phyloP scores from a whole-genome alignment of 768 basidiomycete genomes.

The Fibroporia radiculosa region DNA sequence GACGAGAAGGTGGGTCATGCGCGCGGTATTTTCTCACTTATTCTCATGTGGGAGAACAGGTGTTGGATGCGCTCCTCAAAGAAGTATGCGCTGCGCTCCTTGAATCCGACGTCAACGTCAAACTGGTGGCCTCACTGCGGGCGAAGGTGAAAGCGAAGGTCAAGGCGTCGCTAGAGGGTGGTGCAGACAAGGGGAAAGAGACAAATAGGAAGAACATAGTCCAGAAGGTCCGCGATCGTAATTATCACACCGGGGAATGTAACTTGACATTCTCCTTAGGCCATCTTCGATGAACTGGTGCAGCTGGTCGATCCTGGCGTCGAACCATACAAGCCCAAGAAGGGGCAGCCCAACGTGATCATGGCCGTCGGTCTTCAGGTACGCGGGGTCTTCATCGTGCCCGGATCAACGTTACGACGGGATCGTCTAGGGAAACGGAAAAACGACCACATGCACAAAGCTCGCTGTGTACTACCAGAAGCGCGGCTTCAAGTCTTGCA shows the following conservation, averaged over 20 bases:
- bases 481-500: slow-evolving; percentile 92
- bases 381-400: slow-evolving; percentile 15
- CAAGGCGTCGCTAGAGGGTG: slow-evolving; percentile 67
- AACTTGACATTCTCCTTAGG: slow-evolving; percentile 35
- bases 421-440: slow-evolving; percentile 76
- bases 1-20: slow-evolving; percentile 73
- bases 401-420: background rate
- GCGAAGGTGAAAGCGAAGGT: slow-evolving; percentile 89
- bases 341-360: slow-evolving; percentile 87
- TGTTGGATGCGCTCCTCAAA: slow-evolving; percentile 89
- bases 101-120: slow-evolving; percentile 98
- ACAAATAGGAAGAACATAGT: slow-evolving; percentile 78
- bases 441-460: slow-evolving; percentile 99
- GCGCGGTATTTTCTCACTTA: background rate
- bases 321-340: slow-evolving; percentile 94
- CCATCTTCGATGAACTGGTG: slow-evolving; percentile 95
- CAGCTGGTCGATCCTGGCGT: slow-evolving; percentile 91
- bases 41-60: slow-evolving; percentile 36
- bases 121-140: slow-evolving; percentile 80
- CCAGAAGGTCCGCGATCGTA: slow-evolving; percentile 60
- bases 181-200: slow-evolving; percentile 69
- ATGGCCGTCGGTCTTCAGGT: slow-evolving; percentile 98
- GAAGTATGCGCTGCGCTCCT: slow-evolving; percentile 91
- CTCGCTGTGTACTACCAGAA: slow-evolving; percentile 97
- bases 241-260: background rate